Evolutionary conservation across 257 asterid species (phyloP), one percentile per base, ranked within the genome.

Genomic region (Scutellaria baicalensis): DNA sequence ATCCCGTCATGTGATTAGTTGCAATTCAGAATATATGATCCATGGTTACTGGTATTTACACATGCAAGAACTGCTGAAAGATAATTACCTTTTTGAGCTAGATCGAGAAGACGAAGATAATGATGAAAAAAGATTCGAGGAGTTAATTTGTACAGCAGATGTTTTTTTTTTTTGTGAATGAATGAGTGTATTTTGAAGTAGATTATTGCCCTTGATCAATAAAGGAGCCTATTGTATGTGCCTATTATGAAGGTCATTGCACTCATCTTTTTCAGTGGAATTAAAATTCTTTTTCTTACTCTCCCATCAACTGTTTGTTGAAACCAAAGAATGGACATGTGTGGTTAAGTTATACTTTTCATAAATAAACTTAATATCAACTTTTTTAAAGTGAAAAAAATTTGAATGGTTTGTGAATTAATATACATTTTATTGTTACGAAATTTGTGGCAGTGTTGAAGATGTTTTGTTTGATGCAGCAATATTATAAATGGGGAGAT

Each of bases 401-500:
- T 33, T 59, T 39, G 59, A 52, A 48, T 66, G 47, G 60, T 52
- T 68, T 68, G 63, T 65, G 60, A 13, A 43, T 45, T 51, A 48
- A 62, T 74, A 42, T 70, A 38, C 36, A 38, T 68, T 14, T 40
- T 49, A 40, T 65, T 43, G 13, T 68, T 54, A 45, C 39, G 64
- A 51, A 74, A 72, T 75, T 20, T 64, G 20, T 51, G 47, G 58
- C 66, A 56, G 69, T 43, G 59, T 45, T 77, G 72, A 83, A 44
- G 51, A 45, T 75, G 59, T 73, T 71, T 61, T 47, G 38, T 81
- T 59, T 68, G 78, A 70, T 83, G 91, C 93, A 94, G 97, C 85
- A 91, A 94, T 81, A 89, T 94, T 75, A 83, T 94, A 70, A 88
- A 94, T 77, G 80, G 96, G 82, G 92, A 86, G 79, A 89, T 94